These are phyloP conservation scores for Penicillium lividum DNA, from an alignment of 495 filamentous ascomycete species.

Conservation along the genomic window DNA sequence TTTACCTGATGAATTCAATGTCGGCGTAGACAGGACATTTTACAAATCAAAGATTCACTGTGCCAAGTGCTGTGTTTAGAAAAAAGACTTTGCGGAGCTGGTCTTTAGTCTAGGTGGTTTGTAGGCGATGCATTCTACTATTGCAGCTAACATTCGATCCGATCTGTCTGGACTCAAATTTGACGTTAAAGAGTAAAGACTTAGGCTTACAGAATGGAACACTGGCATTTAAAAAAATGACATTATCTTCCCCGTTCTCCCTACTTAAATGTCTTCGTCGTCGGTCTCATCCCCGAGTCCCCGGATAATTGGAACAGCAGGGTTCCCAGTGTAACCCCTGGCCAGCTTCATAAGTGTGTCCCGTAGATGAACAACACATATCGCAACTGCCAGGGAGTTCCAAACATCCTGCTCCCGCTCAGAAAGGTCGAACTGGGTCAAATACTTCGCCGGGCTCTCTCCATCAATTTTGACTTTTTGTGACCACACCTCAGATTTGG, in stretches of 20 bases:
- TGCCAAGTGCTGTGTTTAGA: no score
- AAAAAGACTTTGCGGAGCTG: no score
- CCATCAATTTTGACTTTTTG: background rate
- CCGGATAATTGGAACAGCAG: background rate
- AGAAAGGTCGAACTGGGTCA: conserved; percentile 43
- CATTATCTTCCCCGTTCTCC: background rate
- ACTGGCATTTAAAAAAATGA: background rate
- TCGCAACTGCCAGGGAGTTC: conserved; percentile 48
- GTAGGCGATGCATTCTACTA: no score
- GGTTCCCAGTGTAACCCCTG: background rate
- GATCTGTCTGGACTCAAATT: no score
- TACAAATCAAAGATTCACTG: background rate
- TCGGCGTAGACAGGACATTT: background rate
- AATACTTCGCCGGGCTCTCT: conserved; percentile 26
- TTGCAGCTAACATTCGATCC: no score
- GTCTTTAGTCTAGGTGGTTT: no score
- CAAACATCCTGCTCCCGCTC: conserved; percentile 47
- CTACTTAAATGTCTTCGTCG: background rate
- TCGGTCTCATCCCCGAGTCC: background rate
- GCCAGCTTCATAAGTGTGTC: conserved; percentile 17
- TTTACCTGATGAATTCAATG: background rate
- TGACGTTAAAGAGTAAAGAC: no score
- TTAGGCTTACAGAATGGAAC: no score
- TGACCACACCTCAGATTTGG: conserved; percentile 13
- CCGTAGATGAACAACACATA: conserved; percentile 40